Evolutionary conservation across 345 rosid species (phyloP), one percentile per base, ranked within the genome.

Genomic region (Lepidium africanum): DNA sequence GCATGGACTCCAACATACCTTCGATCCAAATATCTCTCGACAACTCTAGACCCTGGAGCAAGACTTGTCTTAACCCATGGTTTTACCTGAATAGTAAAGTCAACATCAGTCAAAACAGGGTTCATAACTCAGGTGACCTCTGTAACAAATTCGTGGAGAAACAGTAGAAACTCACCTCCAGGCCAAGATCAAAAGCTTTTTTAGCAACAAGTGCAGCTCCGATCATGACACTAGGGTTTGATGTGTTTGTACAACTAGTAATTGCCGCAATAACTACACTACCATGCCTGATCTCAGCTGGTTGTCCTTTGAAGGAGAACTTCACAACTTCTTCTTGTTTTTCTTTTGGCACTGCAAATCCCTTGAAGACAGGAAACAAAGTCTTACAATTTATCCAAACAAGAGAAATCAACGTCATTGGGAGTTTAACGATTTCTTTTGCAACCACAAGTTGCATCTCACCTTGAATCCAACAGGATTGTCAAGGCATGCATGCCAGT

Each of bases 51-150:
- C 5, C 96, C 97, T 9, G 92, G 92, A 41, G 83, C 92, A 71
- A 90, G 94, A 73, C 91, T 90, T 36, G 96, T 90, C 73, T 87
- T 87, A 59, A 90, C 74, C 96, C 97, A 90, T 68, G 95, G 92
- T 72, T 90, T 86, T 61, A 90, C 89, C 96, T 87, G 82, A 65
- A 60, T 47, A 12, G 41, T n/a, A 46, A 46, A 56, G 6, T 45
- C 53, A 62, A 50, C 15, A 1, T 33, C 51, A 70, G 21, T 63
- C 36, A 76, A 41, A 7, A 43, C 40, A 49, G 9, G 50, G 58
- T 48, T 16, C 42, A 70, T 33, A 25, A 6, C 16, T 38, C 69
- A 62, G 14, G 43, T 33, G 7, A 49, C 21, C 27, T 43, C 39
- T 36, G 49, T 41, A 30, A 1, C 3, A 65, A 48, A 47, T 10